Evolutionary conservation across 1,139 yeast species (phyloP), one percentile per base, ranked within the genome.

Genomic region (Blastobotrys aristatus): DNA sequence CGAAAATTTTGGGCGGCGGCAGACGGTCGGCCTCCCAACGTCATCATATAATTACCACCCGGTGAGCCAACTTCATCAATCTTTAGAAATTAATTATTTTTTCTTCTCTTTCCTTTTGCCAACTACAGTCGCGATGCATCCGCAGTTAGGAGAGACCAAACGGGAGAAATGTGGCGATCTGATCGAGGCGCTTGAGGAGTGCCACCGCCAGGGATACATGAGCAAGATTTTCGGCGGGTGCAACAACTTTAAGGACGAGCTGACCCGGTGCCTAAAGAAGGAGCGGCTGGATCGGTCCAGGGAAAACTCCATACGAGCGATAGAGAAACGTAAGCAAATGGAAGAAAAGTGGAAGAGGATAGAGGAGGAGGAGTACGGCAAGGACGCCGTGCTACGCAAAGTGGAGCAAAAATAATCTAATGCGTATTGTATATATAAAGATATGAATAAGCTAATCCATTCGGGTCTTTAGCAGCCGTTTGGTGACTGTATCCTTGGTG

Each of bases 401-500:
- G 80, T 87, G 46, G 61, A 84, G 21, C 35, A 27, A 39, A 17
- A 33, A 13, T 21, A 20, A n/a, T 14, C 37, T 70, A 82, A 77
- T 92, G 98, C 74, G 90, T 97, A 69, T 97, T 83, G 50, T 34
- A 40, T 34, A 35, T 24, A 27, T n/a, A n/a, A 24, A 26, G 21
- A 14, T 26, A 43, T 18, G 38, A 11, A 26, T 21, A 26, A 6
- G 22, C 46, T 70, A 82, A 77, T 92, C 98, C 74, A 90, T 97
- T 69, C 98, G 82, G 50, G 96, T 89, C 73, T 84, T 89, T 69
- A 94, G 79, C 61, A 85, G 81, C 65, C 95, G 80, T 71, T 83
- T 89, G 47, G 81, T 77, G 49, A 92, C 95, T 67, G 87, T 85
- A 66, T 92, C 97, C 72, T 90, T 90, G 48, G 96, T 88, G 50